Percentiles rank a stretch among this genome's conserved stretches.
Evolutionary conservation across 768 basidiomycete species (phyloP).

Genomic region (Pleurotus giganteus): DNA sequence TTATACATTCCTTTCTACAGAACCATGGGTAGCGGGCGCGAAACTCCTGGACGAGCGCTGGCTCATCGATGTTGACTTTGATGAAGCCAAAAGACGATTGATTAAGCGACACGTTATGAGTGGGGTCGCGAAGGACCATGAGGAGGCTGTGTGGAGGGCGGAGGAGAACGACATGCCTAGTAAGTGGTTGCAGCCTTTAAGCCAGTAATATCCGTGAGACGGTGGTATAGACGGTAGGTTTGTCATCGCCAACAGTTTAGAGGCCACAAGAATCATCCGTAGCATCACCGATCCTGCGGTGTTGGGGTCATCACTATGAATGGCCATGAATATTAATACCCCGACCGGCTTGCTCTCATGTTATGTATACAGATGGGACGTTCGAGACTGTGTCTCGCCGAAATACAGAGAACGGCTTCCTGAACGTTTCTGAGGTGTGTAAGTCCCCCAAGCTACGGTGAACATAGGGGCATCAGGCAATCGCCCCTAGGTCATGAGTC

Average conservation of each 20-base stretch:
- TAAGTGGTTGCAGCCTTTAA: slow-evolving; percentile 27
- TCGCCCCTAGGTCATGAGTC: too few relatives aligned
- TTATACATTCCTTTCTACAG: slow-evolving; percentile 75
- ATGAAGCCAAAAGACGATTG: slow-evolving; percentile 56
- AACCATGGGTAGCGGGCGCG: slow-evolving; percentile 71
- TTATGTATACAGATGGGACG: too few relatives aligned
- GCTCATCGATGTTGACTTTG: slow-evolving; percentile 60
- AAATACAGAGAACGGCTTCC: too few relatives aligned
- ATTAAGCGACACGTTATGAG: slow-evolving; percentile 74
- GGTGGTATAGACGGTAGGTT: slow-evolving; percentile 41
- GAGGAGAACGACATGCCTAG: slow-evolving; percentile 78
- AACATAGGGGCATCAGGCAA: too few relatives aligned
- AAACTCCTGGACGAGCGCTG: slow-evolving; percentile 74
- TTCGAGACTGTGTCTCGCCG: too few relatives aligned
- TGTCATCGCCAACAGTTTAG: slow-evolving; percentile 41
- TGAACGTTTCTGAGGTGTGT: too few relatives aligned
- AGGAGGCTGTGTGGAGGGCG: slow-evolving; percentile 70
- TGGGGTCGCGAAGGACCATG: slow-evolving; percentile 64
- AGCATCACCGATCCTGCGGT: slow-evolving; percentile 28
- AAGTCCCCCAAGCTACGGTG: background rate
- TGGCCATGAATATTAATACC: too few relatives aligned
- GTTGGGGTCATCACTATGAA: background rate
- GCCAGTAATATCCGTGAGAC: background rate
- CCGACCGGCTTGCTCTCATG: background rate
- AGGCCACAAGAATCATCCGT: slow-evolving; percentile 41